Evolutionary conservation across 2,329 filamentous ascomycete genomes (phyloP).

Genomic region (Pseudogymnoascus sp.): DNA sequence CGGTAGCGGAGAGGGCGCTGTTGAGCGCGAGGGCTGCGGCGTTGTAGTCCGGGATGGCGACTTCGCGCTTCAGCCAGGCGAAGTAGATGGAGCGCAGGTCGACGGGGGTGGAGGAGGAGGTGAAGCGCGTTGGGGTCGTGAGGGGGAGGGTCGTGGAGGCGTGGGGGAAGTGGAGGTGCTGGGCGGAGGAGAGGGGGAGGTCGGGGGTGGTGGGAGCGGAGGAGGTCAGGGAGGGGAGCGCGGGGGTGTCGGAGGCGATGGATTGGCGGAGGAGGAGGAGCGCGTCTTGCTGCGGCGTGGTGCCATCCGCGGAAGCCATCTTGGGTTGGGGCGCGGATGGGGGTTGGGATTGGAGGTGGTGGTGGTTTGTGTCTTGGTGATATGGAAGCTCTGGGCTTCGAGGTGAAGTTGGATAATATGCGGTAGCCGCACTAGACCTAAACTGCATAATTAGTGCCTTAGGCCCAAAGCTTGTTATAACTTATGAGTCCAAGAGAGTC

Average conservation of each 20-base stretch:
- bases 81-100: constrained; percentile 94
- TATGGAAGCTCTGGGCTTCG: background rate
- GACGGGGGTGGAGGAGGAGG: constrained; percentile 63
- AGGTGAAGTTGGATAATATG: constrained; percentile 3
- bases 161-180: constrained; percentile 64
- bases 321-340: constrained; percentile 13
- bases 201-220: constrained; percentile 54
- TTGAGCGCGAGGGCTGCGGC: constrained; percentile 72
- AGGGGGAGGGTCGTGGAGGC: constrained; percentile 57
- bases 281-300: constrained; percentile 49
- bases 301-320: constrained; percentile 49
- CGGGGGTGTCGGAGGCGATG: constrained; percentile 61
- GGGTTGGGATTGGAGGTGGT: background rate
- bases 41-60: constrained; percentile 85
- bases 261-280: constrained; percentile 76
- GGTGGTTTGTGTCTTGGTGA: background rate
- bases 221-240: constrained; percentile 64
- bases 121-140: constrained; percentile 72
- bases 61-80: constrained; percentile 89
- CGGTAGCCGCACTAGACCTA: background rate
- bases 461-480: background rate
- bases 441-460: background rate
- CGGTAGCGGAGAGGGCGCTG: constrained; percentile 52
- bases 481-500: background rate
- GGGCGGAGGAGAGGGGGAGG: constrained; percentile 62